A percentile compares a stretch with the other conserved stretches of the same genome.
These are phyloP conservation scores for Fusarium dimerum DNA, from an alignment of 2,329 filamentous ascomycete species.

Conservation along the genomic window DNA sequence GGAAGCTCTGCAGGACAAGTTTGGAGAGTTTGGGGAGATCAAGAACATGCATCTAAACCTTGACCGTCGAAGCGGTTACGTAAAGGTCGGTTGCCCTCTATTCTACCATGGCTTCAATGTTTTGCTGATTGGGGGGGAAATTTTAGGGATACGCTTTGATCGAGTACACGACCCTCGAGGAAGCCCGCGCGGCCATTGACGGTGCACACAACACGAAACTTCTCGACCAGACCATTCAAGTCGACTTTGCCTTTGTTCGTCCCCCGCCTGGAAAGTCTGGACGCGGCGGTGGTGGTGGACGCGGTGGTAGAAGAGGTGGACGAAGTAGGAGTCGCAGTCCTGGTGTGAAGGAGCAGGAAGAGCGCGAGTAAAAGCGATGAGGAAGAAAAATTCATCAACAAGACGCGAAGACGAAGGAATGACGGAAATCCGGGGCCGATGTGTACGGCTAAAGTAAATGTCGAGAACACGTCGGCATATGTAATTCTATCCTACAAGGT, in stretches of 20 bases:
- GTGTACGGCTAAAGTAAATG: neutral
- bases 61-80: constrained; percentile 80
- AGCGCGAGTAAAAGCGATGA: constrained; percentile 27
- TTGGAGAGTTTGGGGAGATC: constrained; percentile 82
- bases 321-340: constrained; percentile 54
- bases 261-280: constrained; percentile 63
- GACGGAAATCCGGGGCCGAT: neutral
- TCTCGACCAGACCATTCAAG: constrained; percentile 76
- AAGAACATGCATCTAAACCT: constrained; percentile 85
- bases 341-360: constrained; percentile 38
- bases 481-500: constrained; percentile 29
- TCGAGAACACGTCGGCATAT: constrained; percentile 30
- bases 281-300: constrained; percentile 37
- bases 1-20: constrained; percentile 78
- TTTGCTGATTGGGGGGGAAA: neutral
- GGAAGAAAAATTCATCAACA: neutral
- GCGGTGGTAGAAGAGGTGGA: constrained; percentile 43
- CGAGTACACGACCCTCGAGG: constrained; percentile 77
- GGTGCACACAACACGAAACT: constrained; percentile 76
- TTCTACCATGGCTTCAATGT: neutral
- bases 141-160: constrained; percentile 79
- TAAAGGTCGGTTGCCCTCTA: constrained; percentile 61
- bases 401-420: neutral
- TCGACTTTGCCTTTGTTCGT: constrained; percentile 84
- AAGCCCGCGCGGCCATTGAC: constrained; percentile 80